Evolutionary conservation across 768 basidiomycete species (phyloP).

Genomic region (Serendipita sp.): DNA sequence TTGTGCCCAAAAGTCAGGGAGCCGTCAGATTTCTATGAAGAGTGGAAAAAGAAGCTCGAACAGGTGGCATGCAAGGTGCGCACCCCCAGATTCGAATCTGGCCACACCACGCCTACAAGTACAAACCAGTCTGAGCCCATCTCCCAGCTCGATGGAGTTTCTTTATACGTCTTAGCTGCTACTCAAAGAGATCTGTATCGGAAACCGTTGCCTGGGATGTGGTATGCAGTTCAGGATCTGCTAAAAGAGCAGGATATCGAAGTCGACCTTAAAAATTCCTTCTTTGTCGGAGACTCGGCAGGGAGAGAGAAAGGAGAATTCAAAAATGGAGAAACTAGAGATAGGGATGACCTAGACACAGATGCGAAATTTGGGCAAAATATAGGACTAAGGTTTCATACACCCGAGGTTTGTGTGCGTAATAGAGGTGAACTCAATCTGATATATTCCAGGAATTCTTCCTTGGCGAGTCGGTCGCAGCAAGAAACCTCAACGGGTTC

Average conservation of each 20-base stretch:
- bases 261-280: constrained; percentile 51
- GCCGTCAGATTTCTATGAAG: constrained; percentile 27
- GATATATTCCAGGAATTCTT: not conserved
- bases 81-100: not conserved
- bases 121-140: not conserved
- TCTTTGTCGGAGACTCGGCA: constrained; percentile 83
- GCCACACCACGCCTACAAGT: not conserved
- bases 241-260: constrained; percentile 38
- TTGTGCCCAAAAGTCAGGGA: constrained; percentile 28
- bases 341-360: constrained; percentile 54
- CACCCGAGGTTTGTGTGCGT: constrained; percentile 56
- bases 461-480: not conserved
- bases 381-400: constrained; percentile 51
- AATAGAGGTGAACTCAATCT: not conserved
- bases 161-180: constrained; percentile 67
- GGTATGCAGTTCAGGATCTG: constrained; percentile 49
- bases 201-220: constrained; percentile 84
- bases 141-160: constrained; percentile 47
- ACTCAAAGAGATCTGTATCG: constrained; percentile 55
- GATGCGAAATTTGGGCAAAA: constrained; percentile 81
- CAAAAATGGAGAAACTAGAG: constrained; percentile 43
- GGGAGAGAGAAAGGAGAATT: constrained; percentile 72
- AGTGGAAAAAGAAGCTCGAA: constrained; percentile 65
- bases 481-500: not conserved
- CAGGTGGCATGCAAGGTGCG: constrained; percentile 36